These are phyloP conservation scores for Septoria linicola DNA, from an alignment of 2,329 filamentous ascomycete genomes.

Conservation along the genomic window DNA sequence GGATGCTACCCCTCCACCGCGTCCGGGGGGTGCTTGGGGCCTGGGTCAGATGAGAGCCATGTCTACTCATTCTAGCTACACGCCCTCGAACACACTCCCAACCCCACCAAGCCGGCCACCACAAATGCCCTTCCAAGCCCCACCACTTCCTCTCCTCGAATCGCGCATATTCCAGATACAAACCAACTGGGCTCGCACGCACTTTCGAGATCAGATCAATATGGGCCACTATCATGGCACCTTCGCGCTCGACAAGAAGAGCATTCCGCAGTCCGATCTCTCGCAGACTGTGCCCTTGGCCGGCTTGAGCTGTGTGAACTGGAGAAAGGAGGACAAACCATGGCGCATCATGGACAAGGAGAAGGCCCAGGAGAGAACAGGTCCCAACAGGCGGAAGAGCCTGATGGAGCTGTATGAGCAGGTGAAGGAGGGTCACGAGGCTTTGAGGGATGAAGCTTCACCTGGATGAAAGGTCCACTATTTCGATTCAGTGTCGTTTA, in stretches of 20 bases:
- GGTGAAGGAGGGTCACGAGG: no score
- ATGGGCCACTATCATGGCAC: conserved; percentile 34
- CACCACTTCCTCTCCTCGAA: conserved; percentile 17
- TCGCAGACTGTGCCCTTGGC: conserved; percentile 41
- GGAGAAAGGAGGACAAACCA: conserved; percentile 40
- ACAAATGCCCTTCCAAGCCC: conserved; percentile 22
- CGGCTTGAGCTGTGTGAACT: conserved; percentile 44
- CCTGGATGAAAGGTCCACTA: no score
- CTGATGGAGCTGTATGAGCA: conserved; percentile 31
- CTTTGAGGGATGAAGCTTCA: no score
- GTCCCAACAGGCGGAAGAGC: conserved; percentile 34
- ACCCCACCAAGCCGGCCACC: conserved; percentile 13
- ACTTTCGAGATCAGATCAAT: conserved; percentile 46
- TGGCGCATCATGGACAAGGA: conserved; percentile 34
- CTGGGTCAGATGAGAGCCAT: conserved; percentile 21
- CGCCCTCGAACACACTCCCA: conserved; percentile 11
- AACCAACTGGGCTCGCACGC: conserved; percentile 40
- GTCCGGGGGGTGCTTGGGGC: conserved; percentile 14
- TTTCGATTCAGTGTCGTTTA: no score
- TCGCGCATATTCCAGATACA: conserved; percentile 44
- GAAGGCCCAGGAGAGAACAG: conserved; percentile 30
- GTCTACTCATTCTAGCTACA: conserved; percentile 19
- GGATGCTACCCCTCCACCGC: conserved; percentile 4
- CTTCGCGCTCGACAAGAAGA: conserved; percentile 33
- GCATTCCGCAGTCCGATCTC: conserved; percentile 40